These are phyloP conservation scores for Solidago caesia DNA, from an alignment of 129 eudicot genomes.

Conservation along the genomic window DNA sequence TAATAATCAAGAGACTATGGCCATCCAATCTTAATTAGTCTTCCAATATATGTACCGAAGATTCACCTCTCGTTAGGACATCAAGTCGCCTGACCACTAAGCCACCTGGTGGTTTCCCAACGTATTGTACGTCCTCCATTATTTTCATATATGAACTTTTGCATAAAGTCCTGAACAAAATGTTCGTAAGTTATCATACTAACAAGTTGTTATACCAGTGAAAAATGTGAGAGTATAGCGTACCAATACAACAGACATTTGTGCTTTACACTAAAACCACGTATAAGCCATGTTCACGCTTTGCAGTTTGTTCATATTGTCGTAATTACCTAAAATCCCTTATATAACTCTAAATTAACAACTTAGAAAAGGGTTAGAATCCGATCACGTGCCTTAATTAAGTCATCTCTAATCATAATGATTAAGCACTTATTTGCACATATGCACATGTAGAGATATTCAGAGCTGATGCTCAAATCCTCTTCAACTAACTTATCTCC, in stretches of 20 bases:
- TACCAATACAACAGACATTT: neutral
- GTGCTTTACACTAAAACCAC: neutral
- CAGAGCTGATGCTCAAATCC: neutral
- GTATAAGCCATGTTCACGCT: neutral
- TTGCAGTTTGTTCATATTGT: constrained; percentile 16
- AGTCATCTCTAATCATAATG: constrained; percentile 7
- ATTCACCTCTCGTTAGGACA: too few species aligned
- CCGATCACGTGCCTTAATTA: constrained; percentile 23
- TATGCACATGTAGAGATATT: constrained; percentile 1
- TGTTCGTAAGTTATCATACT: neutral
- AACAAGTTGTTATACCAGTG: too few species aligned
- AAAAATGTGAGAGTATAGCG: neutral
- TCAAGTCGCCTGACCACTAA: too few species aligned
- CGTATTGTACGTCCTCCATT: too few species aligned
- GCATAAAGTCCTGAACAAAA: too few species aligned
- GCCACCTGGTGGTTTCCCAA: too few species aligned
- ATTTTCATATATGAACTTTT: too few species aligned
- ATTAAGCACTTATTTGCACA: constrained; percentile 10
- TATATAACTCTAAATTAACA: neutral
- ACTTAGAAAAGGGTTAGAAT: constrained; percentile 6
- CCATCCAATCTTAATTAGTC: too few species aligned
- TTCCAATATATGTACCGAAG: too few species aligned
- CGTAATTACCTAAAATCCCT: constrained; percentile 16
- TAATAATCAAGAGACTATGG: too few species aligned
- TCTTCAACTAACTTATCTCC: constrained; percentile 5